Percentiles rank a stretch among this genome's conserved stretches.
These are phyloP conservation scores for Teunomyces cretensis DNA, from an alignment of 805 yeast genomes.

Conservation along the genomic window DNA sequence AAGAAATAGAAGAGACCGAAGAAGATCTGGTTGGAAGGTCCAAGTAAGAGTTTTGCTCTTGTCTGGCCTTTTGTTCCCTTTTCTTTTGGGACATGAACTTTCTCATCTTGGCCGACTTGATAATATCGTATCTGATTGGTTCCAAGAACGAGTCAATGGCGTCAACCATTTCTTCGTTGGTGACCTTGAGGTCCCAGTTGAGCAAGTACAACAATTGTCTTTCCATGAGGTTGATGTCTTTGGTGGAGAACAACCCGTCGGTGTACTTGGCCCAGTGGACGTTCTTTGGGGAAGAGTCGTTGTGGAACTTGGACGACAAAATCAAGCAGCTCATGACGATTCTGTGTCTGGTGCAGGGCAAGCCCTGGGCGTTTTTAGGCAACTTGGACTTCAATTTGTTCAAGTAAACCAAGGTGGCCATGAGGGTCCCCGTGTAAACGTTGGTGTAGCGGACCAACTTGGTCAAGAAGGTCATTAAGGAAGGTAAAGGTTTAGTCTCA, in stretches of 20 bases:
- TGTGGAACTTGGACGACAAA: conserved; percentile 70
- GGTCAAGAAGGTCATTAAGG: conserved; percentile 72
- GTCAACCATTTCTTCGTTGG: conserved; percentile 42
- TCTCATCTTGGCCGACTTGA: conserved; percentile 34
- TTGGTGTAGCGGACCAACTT: conserved; percentile 71
- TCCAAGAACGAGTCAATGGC: conserved; percentile 47
- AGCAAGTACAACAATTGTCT: conserved; percentile 67
- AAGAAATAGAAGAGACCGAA: conserved; percentile 1
- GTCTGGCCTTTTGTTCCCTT: conserved; percentile 13
- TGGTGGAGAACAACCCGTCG: conserved; percentile 64
- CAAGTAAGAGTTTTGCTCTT: not conserved
- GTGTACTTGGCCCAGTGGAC: conserved; percentile 79
- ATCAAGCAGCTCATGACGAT: conserved; percentile 74
- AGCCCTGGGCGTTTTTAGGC: conserved; percentile 71
- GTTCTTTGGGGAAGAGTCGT: conserved; percentile 77
- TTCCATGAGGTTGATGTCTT: conserved; percentile 79
- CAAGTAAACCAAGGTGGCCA: conserved; percentile 70
- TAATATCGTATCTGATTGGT: conserved; percentile 47
- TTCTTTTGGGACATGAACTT: conserved; percentile 27
- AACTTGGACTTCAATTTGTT: conserved; percentile 58
- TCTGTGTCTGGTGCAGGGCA: conserved; percentile 79
- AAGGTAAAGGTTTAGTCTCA: conserved; percentile 52
- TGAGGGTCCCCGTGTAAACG: conserved; percentile 76
- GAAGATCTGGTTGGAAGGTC: not conserved
- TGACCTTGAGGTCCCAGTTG: conserved; percentile 65